These are phyloP conservation scores for Tricholomella constricta DNA, from an alignment of 768 basidiomycete genomes.

Conservation along the genomic window DNA sequence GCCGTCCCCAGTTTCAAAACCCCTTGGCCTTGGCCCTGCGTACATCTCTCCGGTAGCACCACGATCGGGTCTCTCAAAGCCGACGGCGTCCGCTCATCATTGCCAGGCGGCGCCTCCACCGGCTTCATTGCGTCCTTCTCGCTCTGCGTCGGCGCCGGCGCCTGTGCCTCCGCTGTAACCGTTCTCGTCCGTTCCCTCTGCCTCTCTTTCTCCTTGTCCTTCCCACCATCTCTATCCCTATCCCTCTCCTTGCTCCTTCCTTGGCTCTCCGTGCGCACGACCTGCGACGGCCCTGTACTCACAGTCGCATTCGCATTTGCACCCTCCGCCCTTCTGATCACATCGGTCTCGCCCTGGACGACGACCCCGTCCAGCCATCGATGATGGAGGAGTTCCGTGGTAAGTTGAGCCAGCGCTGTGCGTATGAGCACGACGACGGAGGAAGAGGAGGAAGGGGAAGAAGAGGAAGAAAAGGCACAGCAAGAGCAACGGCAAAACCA, in stretches of 20 bases:
- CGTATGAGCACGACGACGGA: too few species aligned
- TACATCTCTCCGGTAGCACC: too few species aligned
- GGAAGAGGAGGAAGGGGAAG: not conserved
- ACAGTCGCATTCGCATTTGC: not conserved
- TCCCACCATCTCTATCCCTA: slow-evolving; percentile 10
- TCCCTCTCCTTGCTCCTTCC: not conserved
- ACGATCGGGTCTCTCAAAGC: too few species aligned
- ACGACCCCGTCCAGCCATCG: slow-evolving; percentile 83
- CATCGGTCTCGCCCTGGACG: slow-evolving; percentile 89
- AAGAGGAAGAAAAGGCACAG: not conserved
- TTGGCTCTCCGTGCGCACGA: not conserved
- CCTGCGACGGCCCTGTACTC: not conserved
- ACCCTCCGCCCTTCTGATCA: slow-evolving; percentile 62
- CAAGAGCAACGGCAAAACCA: not conserved
- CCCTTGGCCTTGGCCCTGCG: too few species aligned
- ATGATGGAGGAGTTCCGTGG: slow-evolving; percentile 83
- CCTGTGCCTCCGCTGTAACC: slow-evolving; percentile 46
- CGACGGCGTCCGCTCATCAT: too few species aligned
- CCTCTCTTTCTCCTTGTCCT: slow-evolving; percentile 8
- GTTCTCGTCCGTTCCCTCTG: slow-evolving; percentile 34
- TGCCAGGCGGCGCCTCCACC: slow-evolving; percentile 46
- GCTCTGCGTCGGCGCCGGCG: slow-evolving; percentile 41
- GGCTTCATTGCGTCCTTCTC: slow-evolving; percentile 71
- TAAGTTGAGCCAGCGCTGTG: too few species aligned
- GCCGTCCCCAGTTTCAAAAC: too few species aligned